These are phyloP conservation scores for Kwoniella shivajii DNA, from an alignment of 1,284 basidiomycete genomes.

Conservation along the genomic window DNA sequence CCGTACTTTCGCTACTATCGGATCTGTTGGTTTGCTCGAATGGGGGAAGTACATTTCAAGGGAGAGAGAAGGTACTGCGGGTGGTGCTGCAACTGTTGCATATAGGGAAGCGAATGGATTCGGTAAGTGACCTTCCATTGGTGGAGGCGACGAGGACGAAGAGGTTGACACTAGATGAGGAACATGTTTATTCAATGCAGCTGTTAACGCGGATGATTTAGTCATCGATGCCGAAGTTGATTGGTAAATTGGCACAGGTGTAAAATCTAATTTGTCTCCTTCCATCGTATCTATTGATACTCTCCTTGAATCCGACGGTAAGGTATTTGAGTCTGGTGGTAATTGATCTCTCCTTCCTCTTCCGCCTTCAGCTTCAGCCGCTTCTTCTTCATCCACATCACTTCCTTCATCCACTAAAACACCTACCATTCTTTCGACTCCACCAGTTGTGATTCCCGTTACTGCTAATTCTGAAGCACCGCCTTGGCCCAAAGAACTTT, in stretches of 20 bases:
- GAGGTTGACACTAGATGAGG: constrained; percentile 38
- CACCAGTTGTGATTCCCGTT: constrained; percentile 21
- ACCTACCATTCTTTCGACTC: constrained; percentile 23
- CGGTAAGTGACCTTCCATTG: not conserved
- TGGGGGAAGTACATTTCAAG: constrained; percentile 88
- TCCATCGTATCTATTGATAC: constrained; percentile 28
- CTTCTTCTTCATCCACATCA: constrained; percentile 50
- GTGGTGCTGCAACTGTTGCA: constrained; percentile 53
- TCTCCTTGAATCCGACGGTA: constrained; percentile 12
- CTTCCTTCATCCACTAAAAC: constrained; percentile 42
- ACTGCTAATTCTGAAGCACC: constrained; percentile 29
- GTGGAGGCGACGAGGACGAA: constrained; percentile 6
- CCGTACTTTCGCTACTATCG: constrained; percentile 65
- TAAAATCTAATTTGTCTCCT: constrained; percentile 27
- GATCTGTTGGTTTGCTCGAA: constrained; percentile 62
- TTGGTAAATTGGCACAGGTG: constrained; percentile 14
- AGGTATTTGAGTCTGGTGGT: constrained; percentile 1
- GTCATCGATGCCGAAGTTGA: not conserved
- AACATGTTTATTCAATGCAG: constrained; percentile 44
- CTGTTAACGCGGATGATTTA: constrained; percentile 39
- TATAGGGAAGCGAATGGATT: constrained; percentile 56
- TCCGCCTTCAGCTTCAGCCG: constrained; percentile 18
- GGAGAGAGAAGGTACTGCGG: constrained; percentile 56
- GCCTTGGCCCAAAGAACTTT: constrained; percentile 21
- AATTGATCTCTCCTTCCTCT: constrained; percentile 5